Evolutionary conservation across 202 grass and related monocot genomes (phyloP).

Genomic region (Zoysia matrella): DNA sequence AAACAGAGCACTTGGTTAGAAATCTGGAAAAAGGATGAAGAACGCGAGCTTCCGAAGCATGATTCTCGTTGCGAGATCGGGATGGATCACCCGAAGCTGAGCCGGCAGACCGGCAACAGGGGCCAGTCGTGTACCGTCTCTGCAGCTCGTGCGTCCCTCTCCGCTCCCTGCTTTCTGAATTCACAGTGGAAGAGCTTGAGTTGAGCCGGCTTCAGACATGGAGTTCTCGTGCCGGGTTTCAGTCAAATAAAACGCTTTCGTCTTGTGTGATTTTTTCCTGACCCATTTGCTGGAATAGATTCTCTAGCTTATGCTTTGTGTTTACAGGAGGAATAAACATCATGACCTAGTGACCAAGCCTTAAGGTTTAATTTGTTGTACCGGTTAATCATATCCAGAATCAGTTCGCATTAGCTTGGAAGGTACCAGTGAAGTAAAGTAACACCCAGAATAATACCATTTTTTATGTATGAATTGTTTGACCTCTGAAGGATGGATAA

Average conservation of each 20-base stretch:
- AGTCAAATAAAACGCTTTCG: constrained; percentile 26
- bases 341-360: constrained; percentile 31
- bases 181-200: constrained; percentile 10
- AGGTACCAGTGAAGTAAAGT: constrained; percentile 38
- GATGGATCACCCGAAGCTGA: constrained; percentile 45
- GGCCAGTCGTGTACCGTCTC: constrained; percentile 37
- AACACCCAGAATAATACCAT: constrained; percentile 19
- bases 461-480: constrained; percentile 25
- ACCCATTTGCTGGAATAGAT: constrained; percentile 5
- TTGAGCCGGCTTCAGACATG: not conserved
- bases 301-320: constrained; percentile 33
- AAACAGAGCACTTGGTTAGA: constrained; percentile 46
- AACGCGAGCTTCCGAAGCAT: constrained; percentile 32
- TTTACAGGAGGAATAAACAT: constrained; percentile 34
- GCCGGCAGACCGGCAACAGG: constrained; percentile 35
- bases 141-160: constrained; percentile 38
- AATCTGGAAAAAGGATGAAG: not conserved
- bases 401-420: constrained; percentile 43
- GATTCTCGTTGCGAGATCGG: constrained; percentile 46
- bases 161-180: not conserved
- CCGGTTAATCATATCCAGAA: not conserved
- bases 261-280: constrained; percentile 5
- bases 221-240: constrained; percentile 26
- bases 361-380: constrained; percentile 24
- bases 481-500: constrained; percentile 3